Base-by-base conservation (phyloP, 352 stramenopile genomes). In the Pythium brachiatum region DNA sequence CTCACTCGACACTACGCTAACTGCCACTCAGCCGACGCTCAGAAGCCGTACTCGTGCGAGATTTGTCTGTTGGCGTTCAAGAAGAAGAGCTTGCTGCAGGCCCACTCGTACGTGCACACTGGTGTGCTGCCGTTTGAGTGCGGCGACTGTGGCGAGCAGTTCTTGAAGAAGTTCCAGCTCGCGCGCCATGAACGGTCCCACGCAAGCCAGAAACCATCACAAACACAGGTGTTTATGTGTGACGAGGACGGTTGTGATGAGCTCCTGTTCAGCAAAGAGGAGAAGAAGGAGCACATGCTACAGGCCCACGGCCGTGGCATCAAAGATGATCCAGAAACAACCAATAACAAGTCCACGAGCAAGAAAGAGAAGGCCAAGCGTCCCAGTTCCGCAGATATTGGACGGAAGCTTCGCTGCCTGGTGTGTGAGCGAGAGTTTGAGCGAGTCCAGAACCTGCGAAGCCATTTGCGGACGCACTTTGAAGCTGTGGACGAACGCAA, bases 31-130 rank as follows among this genome's bases (percentile, higher is more conserved):
- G 53, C 25, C 6, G 47, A 56, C 31, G 57, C 38, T 7, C 44
- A 71, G 34, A 47, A 66, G 13, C 79, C 85, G 21, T 91, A 86
- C 57, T 56, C 78, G 53, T 94, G 85, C 50, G n/a, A 55, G 3
- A 62, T 76, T 48, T 94, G 85, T 65, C 64, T 88, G 0, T 66
- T 81, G 51, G 60, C 69, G 34, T 94, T 92, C 64, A 91, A 90
- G 71, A 94, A 94, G 70, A 94, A 92, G 70, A 81, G 67, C 48
- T 68, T 83, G 9, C 66, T 94, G 20, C 83, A 92, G 63, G 81
- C 81, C 11, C 85, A 94, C 43, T 73, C 75, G 53, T 94, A 81
- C 54, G 81, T 90, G 3, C 85, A 94, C 64, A 94, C 80, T 2
- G 85, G 85, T 23, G 70, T 89, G 43, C 41, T 86, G 11, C 85